Conservation (phyloP, 2,329 filamentous ascomycete species). For the Dactylella cylindrospora region DNA sequence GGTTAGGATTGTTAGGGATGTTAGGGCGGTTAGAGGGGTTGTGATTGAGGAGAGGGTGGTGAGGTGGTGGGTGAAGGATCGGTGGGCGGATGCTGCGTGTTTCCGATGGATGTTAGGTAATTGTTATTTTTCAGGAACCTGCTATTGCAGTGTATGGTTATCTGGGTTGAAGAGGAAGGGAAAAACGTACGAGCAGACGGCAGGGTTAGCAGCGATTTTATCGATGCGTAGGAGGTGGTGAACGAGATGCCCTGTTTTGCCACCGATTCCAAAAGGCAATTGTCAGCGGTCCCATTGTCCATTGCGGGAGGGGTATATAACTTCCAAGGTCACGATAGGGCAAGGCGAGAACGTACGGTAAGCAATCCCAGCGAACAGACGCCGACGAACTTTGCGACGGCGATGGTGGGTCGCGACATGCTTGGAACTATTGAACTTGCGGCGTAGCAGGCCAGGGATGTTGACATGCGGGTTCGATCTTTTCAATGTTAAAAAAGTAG, state of each 20-base stretch:
- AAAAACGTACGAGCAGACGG: constrained; percentile 35
- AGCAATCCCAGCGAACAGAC: constrained; percentile 37
- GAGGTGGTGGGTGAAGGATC: constrained; percentile 32
- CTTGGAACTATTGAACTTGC: constrained; percentile 6
- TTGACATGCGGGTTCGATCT: constrained; percentile 8
- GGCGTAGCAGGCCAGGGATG: constrained; percentile 14
- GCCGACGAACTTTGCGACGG: constrained; percentile 37
- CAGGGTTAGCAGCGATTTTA: constrained; percentile 31
- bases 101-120: no score
- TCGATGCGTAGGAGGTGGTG: constrained; percentile 31
- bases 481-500: no score
- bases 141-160: background rate
- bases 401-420: constrained; percentile 37
- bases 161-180: background rate
- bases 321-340: no score
- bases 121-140: no score
- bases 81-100: constrained; percentile 32
- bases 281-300: background rate
- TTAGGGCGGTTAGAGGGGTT: constrained; percentile 18
- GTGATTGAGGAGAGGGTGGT: constrained; percentile 16
- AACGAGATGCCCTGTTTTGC: constrained; percentile 40
- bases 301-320: background rate
- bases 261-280: background rate
- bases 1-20: constrained; percentile 31
- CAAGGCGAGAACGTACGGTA: constrained; percentile 10